Conservation (phyloP, 176 grass and related monocot genomes). For the Rhynchospora pubera region DNA sequence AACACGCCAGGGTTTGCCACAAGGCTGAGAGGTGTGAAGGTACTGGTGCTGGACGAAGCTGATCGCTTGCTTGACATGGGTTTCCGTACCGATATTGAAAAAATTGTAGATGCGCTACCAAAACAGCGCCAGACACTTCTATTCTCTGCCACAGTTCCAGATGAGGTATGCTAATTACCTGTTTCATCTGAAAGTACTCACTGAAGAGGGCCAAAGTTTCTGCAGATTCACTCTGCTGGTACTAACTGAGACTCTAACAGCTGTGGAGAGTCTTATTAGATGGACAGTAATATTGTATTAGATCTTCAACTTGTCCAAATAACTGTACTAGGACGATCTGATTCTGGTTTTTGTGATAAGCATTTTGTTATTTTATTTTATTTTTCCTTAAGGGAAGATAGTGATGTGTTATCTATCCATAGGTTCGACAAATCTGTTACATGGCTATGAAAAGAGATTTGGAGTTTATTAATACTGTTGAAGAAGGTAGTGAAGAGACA, state of each 20-base stretch:
- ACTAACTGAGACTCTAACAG: neutral
- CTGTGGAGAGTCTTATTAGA: neutral
- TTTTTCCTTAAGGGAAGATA: neutral
- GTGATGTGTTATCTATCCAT: conserved; percentile 30
- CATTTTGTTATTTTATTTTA: neutral
- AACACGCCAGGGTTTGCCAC: conserved; percentile 91
- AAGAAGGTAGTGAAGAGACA: conserved; percentile 93
- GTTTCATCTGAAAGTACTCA: neutral
- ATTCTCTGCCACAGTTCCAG: conserved; percentile 94
- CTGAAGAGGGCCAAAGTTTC: neutral
- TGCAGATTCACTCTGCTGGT: neutral
- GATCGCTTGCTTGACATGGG: conserved; percentile 99
- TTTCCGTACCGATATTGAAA: conserved; percentile 87
- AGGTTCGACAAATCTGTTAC: conserved; percentile 95
- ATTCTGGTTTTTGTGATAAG: neutral
- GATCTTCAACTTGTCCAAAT: neutral
- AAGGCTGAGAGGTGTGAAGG: conserved; percentile 75
- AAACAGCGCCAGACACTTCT: conserved; percentile 88
- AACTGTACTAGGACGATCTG: neutral
- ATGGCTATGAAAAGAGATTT: conserved; percentile 94
- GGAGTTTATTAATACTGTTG: conserved; percentile 87
- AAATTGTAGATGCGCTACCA: conserved; percentile 71
- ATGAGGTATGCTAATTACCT: conserved; percentile 47
- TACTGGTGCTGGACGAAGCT: conserved; percentile 94
- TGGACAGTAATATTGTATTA: neutral